These are phyloP conservation scores for Melaleuca alternifolia DNA, from an alignment of 345 rosid species.

Conservation along the genomic window DNA sequence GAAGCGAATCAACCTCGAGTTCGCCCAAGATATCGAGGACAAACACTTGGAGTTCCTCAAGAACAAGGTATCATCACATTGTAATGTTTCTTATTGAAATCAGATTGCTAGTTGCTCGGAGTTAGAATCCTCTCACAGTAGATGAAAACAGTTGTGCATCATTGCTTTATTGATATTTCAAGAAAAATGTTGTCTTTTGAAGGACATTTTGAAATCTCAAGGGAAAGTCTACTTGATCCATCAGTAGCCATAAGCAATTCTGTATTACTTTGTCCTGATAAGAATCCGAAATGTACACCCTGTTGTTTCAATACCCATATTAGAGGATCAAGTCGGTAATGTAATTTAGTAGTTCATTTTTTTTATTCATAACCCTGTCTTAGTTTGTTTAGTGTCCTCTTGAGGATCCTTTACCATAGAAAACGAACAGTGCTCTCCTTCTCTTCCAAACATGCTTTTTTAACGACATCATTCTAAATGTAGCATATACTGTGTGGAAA, in stretches of 20 bases:
- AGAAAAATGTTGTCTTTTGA: neutral
- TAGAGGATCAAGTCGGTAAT: neutral
- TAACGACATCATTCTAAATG: neutral
- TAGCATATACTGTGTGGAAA: neutral
- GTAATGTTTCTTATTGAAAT: neutral
- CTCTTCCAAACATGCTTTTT: neutral
- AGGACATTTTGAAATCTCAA: neutral
- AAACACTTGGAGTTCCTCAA: conserved; percentile 49
- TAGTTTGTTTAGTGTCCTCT: neutral
- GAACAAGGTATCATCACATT: conserved; percentile 24
- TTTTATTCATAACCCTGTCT: neutral
- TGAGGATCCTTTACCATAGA: neutral
- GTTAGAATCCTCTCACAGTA: neutral
- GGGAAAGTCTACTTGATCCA: neutral
- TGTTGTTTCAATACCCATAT: neutral
- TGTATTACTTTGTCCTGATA: neutral
- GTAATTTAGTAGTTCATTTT: neutral
- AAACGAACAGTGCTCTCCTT: neutral
- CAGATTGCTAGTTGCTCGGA: neutral
- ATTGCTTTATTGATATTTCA: neutral
- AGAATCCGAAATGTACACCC: neutral
- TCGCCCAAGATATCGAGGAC: conserved; percentile 74
- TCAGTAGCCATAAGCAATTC: neutral
- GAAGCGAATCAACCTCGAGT: conserved; percentile 73
- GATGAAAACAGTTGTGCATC: neutral